Percentiles rank a stretch among this genome's conserved stretches.
Conservation (phyloP, 2,329 filamentous ascomycete species). For the Graphiopsis chlorocephala region DNA sequence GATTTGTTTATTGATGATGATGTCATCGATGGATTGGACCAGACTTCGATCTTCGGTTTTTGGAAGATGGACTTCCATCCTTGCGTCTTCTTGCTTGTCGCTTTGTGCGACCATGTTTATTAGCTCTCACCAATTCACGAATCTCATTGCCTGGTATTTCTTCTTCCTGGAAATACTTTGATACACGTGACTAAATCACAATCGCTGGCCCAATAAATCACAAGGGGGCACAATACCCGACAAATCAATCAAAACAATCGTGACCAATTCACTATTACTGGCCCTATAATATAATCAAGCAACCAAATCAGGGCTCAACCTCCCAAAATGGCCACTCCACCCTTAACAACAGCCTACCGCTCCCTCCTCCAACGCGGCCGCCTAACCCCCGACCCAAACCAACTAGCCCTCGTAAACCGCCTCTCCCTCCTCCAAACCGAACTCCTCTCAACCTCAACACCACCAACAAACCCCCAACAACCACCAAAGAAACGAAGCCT, state of each 20-base stretch:
- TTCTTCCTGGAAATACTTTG: not conserved
- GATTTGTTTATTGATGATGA: not conserved
- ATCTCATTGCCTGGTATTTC: not conserved
- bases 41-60: not conserved
- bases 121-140: not conserved
- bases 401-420: slow-evolving; percentile 24
- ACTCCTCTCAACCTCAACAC: slow-evolving; percentile 7
- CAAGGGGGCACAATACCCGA: not conserved
- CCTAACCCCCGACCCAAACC: slow-evolving; percentile 22
- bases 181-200: not conserved
- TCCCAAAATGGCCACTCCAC: slow-evolving; percentile 13
- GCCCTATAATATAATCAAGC: not conserved
- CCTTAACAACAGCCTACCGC: slow-evolving; percentile 26
- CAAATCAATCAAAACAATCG: not conserved
- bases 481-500: not conserved
- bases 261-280: not conserved
- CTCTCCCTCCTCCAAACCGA: slow-evolving; percentile 25
- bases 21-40: not conserved
- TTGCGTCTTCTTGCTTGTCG: not conserved
- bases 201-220: not conserved
- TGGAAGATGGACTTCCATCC: not conserved
- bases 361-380: slow-evolving; percentile 21
- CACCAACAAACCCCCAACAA: not conserved
- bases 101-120: not conserved
- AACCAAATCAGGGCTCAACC: not conserved